Base-by-base conservation (phyloP, 306 rosid species). In the Delonix regia region DNA sequence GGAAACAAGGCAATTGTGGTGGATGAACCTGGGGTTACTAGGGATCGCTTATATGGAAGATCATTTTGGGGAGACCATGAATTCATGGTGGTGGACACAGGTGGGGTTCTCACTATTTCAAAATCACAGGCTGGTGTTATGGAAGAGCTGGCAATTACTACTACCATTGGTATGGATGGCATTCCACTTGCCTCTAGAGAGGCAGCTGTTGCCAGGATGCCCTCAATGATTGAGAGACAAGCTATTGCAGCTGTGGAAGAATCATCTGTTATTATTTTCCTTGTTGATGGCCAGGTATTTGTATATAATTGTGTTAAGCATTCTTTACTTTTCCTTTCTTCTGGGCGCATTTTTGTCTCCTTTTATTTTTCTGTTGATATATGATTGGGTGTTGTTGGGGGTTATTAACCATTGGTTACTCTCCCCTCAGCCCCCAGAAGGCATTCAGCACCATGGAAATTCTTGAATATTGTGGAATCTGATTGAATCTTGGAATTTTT, bases 11-110 rank as follows among this genome's bases (percentile, higher is more conserved):
- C 98, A 61, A 92, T 95, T 38, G 99, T 95, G 76, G 99, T 95
- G 80, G 99, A 95, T 83, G 99, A 95, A 73, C 99, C 99, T 49
- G 97, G 98, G 81, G 97, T 92, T 71, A 94, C 99, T 7, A 89
- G 99, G 91, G 99, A 94, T 80, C 97, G 97, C 52, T 83, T 94
- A 75, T 94, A 94, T 81, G 99, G 97, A 74, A 92, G 99, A 80
- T 90, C 99, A 25, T 92, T 80, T 78, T 95, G 99, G 99, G 98
- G 97, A 49, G 85, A 83, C 60, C 71, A 75, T 80, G 99, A 95
- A 59, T 95, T 92, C 87, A 88, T 95, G 99, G 96, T 92, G 55
- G 94, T 95, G 64, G 99, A 95, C 82, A 95, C 98, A 1, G 97
- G 99, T 66, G 99, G 99, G 71, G 97, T 95, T 83, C 83, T 95